phyloP scores from a whole-genome alignment of 352 stramenopile species.

The Globisporangium barbulae region DNA sequence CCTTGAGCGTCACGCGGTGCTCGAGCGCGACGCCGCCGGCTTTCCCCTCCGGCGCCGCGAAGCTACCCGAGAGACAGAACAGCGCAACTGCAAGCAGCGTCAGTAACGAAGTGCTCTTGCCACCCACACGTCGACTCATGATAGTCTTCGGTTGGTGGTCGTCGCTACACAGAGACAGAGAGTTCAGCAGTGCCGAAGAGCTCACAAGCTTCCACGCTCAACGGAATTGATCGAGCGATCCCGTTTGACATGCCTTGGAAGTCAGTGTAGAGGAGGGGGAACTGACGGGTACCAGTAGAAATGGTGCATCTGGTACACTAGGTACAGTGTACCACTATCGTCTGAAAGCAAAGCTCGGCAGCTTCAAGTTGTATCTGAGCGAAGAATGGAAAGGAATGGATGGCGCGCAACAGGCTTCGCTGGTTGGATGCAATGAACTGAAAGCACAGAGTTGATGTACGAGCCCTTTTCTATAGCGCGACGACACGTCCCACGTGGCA shows the following conservation, averaged over 20 bases:
- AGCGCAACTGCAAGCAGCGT: conserved; percentile 2
- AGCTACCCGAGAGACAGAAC: background rate
- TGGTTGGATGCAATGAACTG: too few relatives aligned
- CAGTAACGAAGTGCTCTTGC: conserved; percentile 4
- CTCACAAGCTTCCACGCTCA: background rate
- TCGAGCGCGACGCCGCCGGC: conserved; percentile 24
- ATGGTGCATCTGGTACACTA: background rate
- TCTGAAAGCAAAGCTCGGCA: background rate
- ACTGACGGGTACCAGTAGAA: conserved; percentile 1
- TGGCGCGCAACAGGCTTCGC: background rate
- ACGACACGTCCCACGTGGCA: too few relatives aligned
- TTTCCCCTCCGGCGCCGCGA: background rate
- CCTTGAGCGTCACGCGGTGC: conserved; percentile 52
- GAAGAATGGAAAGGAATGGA: background rate
- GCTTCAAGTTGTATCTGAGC: too few relatives aligned
- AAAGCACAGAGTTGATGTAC: too few relatives aligned
- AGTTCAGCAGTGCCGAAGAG: background rate
- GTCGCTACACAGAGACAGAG: background rate
- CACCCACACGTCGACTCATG: background rate
- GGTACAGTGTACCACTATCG: conserved; percentile 6
- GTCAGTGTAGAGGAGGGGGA: conserved; percentile 2
- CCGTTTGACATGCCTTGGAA: conserved; percentile 4
- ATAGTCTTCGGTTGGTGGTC: background rate
- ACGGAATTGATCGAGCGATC: background rate
- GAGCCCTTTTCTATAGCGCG: too few relatives aligned